Conservation (phyloP, 139 green algal genomes). For the Picochlorum sp. region DNA sequence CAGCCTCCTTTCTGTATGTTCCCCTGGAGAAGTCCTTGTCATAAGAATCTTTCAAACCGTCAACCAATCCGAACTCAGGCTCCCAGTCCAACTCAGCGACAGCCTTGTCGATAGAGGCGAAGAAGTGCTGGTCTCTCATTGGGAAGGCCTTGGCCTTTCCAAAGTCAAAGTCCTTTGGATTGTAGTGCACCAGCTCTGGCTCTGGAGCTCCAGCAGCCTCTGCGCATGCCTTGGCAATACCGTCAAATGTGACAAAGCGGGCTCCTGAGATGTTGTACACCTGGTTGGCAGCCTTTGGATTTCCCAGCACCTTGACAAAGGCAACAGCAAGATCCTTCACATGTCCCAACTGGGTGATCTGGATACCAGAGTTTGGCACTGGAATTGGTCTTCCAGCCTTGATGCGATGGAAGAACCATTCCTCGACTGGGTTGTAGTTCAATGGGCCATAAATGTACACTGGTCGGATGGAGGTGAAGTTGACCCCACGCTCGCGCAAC, state of each 20-base stretch:
- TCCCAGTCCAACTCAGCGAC: slow-evolving; percentile 77
- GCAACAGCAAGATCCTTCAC: slow-evolving; percentile 83
- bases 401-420: slow-evolving; percentile 83
- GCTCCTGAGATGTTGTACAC: slow-evolving; percentile 69
- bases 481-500: slow-evolving; percentile 61
- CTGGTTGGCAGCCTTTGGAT: slow-evolving; percentile 61
- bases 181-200: slow-evolving; percentile 90
- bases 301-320: slow-evolving; percentile 70
- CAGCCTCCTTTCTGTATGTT: slow-evolving; percentile 80
- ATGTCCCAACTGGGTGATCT: slow-evolving; percentile 80
- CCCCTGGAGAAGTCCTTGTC: slow-evolving; percentile 89
- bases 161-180: slow-evolving; percentile 95
- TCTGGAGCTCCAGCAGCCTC: slow-evolving; percentile 68
- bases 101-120: slow-evolving; percentile 86
- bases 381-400: slow-evolving; percentile 78
- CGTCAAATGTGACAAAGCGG: slow-evolving; percentile 89
- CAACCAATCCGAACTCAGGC: slow-evolving; percentile 80
- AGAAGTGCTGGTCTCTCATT: slow-evolving; percentile 96
- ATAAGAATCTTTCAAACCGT: slow-evolving; percentile 83
- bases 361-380: slow-evolving; percentile 76
- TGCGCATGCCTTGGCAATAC: slow-evolving; percentile 87
- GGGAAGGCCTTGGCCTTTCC: slow-evolving; percentile 86
- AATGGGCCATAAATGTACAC: slow-evolving; percentile 97
- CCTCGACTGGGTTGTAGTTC: slow-evolving; percentile 99
- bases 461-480: slow-evolving; percentile 81